These are phyloP conservation scores for Hammondia hammondi DNA, from an alignment of 169 alveolate genomes.

Conservation along the genomic window DNA sequence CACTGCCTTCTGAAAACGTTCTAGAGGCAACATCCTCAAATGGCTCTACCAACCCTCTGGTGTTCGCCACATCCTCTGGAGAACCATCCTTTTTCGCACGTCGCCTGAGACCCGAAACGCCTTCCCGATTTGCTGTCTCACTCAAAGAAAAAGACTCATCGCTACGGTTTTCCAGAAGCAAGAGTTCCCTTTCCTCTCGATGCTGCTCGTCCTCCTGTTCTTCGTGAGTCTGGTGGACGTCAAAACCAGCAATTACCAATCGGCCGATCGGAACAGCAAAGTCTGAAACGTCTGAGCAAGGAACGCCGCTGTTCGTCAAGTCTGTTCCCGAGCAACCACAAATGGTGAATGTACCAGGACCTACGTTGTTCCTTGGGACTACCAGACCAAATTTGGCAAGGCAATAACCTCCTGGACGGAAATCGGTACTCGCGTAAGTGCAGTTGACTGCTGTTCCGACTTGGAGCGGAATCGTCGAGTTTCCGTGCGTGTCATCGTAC, in stretches of 20 bases:
- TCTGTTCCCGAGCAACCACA: constrained; percentile 73
- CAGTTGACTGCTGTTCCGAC: background rate
- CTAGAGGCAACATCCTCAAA: background rate
- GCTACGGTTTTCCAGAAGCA: too few species aligned
- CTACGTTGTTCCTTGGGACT: background rate
- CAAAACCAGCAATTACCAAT: constrained; percentile 49
- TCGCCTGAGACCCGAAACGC: background rate
- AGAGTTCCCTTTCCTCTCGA: too few species aligned
- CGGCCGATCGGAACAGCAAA: constrained; percentile 64
- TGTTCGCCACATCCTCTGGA: background rate
- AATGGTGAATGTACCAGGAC: constrained; percentile 52
- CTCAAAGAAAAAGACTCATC: too few species aligned
- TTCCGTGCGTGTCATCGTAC: background rate
- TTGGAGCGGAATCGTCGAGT: background rate
- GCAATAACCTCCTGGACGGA: constrained; percentile 47
- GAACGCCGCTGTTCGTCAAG: constrained; percentile 41
- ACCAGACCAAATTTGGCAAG: constrained; percentile 44
- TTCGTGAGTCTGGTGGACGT: background rate
- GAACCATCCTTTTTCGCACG: background rate
- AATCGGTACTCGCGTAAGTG: background rate
- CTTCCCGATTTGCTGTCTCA: too few species aligned
- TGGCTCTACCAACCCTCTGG: background rate
- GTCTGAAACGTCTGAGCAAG: constrained; percentile 56
- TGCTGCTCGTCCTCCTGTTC: background rate
- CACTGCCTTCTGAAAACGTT: background rate